These are phyloP conservation scores for Rhipidocladum racemiflorum DNA, from an alignment of 176 grass and related monocot species.

Conservation along the genomic window DNA sequence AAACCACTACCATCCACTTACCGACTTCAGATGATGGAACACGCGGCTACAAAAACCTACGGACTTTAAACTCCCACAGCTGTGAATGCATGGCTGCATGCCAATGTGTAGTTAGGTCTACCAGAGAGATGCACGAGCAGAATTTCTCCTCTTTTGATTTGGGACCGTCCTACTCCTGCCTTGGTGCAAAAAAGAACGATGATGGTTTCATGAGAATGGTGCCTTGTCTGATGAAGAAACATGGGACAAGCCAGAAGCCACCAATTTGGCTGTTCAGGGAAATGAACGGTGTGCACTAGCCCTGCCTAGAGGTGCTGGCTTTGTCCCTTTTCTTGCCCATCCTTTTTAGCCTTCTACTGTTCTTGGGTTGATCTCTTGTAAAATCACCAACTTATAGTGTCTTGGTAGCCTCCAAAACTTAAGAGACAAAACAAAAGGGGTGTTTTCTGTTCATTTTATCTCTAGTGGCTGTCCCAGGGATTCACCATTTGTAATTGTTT, in stretches of 20 bases:
- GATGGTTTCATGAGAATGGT: conserved; percentile 27
- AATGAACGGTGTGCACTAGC: conserved; percentile 22
- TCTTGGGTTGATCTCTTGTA: background rate
- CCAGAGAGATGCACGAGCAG: conserved; percentile 23
- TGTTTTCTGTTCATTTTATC: conserved; percentile 12
- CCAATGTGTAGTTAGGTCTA: conserved; percentile 18
- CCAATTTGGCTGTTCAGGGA: conserved; percentile 24
- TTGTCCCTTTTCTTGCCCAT: conserved; percentile 17
- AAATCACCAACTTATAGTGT: conserved; percentile 13
- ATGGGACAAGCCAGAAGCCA: conserved; percentile 3
- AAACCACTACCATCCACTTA: conserved; percentile 23
- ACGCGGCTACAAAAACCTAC: background rate
- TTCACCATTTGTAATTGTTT: conserved; percentile 8
- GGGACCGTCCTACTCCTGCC: conserved; percentile 32
- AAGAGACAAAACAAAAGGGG: background rate
- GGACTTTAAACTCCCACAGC: conserved; percentile 30
- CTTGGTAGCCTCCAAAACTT: background rate
- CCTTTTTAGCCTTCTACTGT: conserved; percentile 3
- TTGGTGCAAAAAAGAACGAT: conserved; percentile 32
- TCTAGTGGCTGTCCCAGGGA: background rate
- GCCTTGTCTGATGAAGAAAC: conserved; percentile 38
- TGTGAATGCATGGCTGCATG: conserved; percentile 13
- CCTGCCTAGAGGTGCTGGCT: conserved; percentile 21
- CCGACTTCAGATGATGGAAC: conserved; percentile 27
- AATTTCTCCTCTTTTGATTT: conserved; percentile 23